A percentile compares a stretch with the other conserved stretches of the same genome.
These are phyloP conservation scores for Melampsora larici-populina DNA, from an alignment of 1,284 basidiomycete genomes.

Conservation along the genomic window DNA sequence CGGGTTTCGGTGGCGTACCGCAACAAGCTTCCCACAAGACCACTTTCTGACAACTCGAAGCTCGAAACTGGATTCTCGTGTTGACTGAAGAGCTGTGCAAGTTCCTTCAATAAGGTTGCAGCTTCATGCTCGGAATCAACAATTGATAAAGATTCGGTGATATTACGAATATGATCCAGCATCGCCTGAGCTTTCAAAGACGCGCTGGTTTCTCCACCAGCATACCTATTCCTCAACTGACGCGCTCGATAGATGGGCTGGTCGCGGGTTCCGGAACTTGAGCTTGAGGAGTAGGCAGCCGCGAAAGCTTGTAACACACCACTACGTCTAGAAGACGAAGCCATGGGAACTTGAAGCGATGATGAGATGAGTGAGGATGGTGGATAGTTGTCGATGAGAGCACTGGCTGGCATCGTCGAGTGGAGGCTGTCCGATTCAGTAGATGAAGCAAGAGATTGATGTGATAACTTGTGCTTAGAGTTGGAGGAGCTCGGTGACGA, in stretches of 20 bases:
- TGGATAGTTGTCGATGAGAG: conserved; percentile 4
- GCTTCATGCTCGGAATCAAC: conserved; percentile 66
- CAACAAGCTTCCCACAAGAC: conserved; percentile 81
- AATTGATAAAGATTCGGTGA: conserved; percentile 65
- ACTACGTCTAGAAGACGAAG: conserved; percentile 2
- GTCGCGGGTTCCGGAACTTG: conserved; percentile 15
- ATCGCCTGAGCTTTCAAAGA: conserved; percentile 60
- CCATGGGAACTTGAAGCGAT: conserved; percentile 9
- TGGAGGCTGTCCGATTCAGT: conserved; percentile 5
- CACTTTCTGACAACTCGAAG: conserved; percentile 91
- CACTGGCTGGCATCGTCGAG: too few species aligned
- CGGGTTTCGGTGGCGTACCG: conserved; percentile 71
- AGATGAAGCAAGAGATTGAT: neutral
- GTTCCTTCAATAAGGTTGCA: conserved; percentile 64
- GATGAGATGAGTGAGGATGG: conserved; percentile 7
- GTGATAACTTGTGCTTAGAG: conserved; percentile 48
- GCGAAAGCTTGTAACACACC: conserved; percentile 25
- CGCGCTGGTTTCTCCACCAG: conserved; percentile 18
- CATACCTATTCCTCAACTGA: conserved; percentile 35
- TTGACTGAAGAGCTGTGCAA: conserved; percentile 76
- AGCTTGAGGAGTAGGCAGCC: conserved; percentile 11
- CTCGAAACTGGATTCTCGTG: conserved; percentile 73
- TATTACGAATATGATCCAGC: conserved; percentile 59
- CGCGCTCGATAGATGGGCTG: conserved; percentile 44
- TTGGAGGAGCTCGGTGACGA: conserved; percentile 59